Evolutionary conservation across 2,329 filamentous ascomycete species (phyloP).

Genomic region (Akanthomyces uredinophilus): DNA sequence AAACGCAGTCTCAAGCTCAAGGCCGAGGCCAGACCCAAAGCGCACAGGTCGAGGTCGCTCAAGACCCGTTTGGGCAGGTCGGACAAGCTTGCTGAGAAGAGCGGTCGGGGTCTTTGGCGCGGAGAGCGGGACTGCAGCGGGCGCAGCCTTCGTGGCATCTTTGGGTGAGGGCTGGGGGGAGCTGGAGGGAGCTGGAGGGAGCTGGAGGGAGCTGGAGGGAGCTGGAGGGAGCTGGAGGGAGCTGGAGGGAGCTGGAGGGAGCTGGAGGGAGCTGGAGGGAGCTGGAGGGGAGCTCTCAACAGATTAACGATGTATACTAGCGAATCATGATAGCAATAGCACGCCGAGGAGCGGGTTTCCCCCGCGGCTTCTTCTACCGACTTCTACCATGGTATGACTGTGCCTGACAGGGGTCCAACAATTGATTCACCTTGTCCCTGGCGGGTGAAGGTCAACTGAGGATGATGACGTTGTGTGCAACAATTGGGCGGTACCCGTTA

Average conservation of each 20-base stretch:
- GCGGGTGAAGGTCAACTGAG: constrained; percentile 1
- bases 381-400: constrained; percentile 9
- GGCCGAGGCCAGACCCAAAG: background rate
- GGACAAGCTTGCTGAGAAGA: constrained; percentile 5
- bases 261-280: background rate
- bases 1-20: constrained; percentile 1
- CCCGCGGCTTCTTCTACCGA: constrained; percentile 1
- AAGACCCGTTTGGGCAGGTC: constrained; percentile 12
- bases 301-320: constrained; percentile 3
- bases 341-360: constrained; percentile 1
- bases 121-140: constrained; percentile 13
- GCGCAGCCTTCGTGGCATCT: constrained; percentile 13
- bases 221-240: background rate
- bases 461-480: constrained; percentile 10
- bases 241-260: background rate
- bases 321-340: constrained; percentile 11
- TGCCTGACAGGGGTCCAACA: constrained; percentile 6
- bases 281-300: background rate
- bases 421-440: background rate
- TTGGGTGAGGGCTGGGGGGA: constrained; percentile 1
- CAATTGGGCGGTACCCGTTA: background rate
- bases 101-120: constrained; percentile 8
- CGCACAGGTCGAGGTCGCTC: constrained; percentile 9
- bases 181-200: background rate
- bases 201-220: background rate